Evolutionary conservation across 257 asterid species (phyloP).

Genomic region (Solanum microdontum): DNA sequence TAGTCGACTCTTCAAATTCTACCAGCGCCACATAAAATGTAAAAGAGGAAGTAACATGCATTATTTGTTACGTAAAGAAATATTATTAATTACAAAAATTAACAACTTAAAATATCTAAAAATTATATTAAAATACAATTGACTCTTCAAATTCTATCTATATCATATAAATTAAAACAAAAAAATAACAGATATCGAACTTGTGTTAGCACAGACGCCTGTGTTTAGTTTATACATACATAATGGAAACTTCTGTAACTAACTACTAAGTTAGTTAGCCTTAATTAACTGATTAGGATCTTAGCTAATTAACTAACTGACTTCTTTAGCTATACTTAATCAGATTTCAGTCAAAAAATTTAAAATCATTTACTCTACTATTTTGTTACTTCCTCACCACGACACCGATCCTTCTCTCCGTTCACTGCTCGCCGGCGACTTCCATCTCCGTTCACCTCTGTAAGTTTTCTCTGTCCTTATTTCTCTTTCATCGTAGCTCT

Average conservation of each 20-base stretch:
- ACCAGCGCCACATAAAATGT: no score
- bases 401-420: not conserved
- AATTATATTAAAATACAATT: no score
- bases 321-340: not conserved
- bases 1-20: no score
- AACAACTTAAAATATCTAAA: no score
- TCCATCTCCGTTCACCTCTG: not conserved
- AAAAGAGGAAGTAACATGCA: no score
- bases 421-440: not conserved
- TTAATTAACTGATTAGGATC: not conserved
- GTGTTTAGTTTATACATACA: no score
- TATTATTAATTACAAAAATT: no score
- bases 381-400: not conserved
- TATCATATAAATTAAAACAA: no score
- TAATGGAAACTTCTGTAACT: not conserved
- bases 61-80: no score
- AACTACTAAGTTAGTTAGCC: not conserved
- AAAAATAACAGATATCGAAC: no score
- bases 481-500: not conserved
- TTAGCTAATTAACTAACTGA: not conserved
- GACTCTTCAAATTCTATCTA: no score
- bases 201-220: fast-evolving
- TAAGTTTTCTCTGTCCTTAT: not conserved
- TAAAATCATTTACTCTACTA: not conserved
- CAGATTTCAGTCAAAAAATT: not conserved